Evolutionary conservation across 176 grass and related monocot genomes (phyloP), one percentile per base, ranked within the genome.

Genomic region (Eragrostis curvula): DNA sequence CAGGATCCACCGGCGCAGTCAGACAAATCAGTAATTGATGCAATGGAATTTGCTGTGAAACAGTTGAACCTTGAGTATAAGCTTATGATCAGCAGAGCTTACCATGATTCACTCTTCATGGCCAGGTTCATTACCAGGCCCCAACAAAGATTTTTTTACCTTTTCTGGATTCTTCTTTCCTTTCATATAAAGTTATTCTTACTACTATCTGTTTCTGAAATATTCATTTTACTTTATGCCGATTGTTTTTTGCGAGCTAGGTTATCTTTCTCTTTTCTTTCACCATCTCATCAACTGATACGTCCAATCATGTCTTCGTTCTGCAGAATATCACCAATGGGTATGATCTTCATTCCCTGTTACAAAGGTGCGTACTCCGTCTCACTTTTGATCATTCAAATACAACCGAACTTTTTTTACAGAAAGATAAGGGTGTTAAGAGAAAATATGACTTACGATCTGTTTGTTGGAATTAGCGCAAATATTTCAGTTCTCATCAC

Each of bases 51-150:
- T 85, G 82, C 89, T 39, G 56, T 89, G 53, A 83, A 83, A 71
- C 87, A 93, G 74, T 71, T 98, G 68, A 88, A 88, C 62, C 86
- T 93, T 21, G 64, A 72, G 57, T 94, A 93, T 58, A 95, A 91
- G 46, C 56, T 87, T 46, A 98, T 98, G 96, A 98, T 96, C 42
- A 96, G 93, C 85, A 95, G 93, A 88, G 96, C 96, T 83, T 98
- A 96, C 79, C 96, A 98, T 5, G 96, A 98, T 87, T 93, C 96
- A 25, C 96, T 98, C 29, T 98, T 98, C 90, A 93, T 98, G 96
- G 93, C 93, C 75, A 98, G 96, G 96, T 99, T 11, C 45, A 74
- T 65, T 79, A 63, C 7, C 40, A 55, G 1, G 2, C 7, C 45
- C 36, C 36, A 42, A 55, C 5, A 64, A 21, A 12, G 77, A 67